Percentiles rank a stretch among this genome's conserved stretches.
Evolutionary conservation across 2,329 filamentous ascomycete species (phyloP).

Genomic region (Hymenoscyphus repandus): DNA sequence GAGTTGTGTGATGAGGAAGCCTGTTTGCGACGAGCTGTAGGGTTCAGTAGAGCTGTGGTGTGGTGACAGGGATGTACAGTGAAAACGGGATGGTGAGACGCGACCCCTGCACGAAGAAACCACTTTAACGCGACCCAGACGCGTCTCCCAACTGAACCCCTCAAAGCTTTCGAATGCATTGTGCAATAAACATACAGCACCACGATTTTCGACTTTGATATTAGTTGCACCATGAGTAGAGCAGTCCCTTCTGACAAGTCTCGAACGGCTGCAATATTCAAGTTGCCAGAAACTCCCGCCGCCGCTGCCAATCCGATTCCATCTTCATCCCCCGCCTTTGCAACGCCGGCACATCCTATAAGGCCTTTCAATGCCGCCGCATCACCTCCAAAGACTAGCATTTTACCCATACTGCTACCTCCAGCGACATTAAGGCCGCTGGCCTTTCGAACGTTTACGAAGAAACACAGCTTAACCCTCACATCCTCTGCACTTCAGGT

Average conservation of each 20-base stretch:
- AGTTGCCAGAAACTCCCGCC: constrained; percentile 23
- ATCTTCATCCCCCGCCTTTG: constrained; percentile 87
- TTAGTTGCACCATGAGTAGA: constrained; percentile 20
- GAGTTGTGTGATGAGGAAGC: too few species aligned
- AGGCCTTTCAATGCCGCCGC: constrained; percentile 45
- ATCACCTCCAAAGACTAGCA: constrained; percentile 34
- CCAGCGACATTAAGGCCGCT: constrained; percentile 81
- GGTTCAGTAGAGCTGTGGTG: too few species aligned
- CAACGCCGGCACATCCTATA: constrained; percentile 76
- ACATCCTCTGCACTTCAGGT: constrained; percentile 81
- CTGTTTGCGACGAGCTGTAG: too few species aligned
- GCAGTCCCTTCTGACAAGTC: constrained; percentile 20
- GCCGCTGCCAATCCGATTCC: constrained; percentile 55
- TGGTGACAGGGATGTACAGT: too few species aligned
- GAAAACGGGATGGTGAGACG: too few species aligned
- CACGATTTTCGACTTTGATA: background rate
- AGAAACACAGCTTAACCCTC: constrained; percentile 92
- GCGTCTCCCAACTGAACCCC: constrained; percentile 10
- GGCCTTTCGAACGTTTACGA: constrained; percentile 93
- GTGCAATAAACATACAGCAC: background rate
- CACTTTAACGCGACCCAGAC: background rate
- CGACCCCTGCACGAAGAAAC: too few species aligned
- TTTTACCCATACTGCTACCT: constrained; percentile 85
- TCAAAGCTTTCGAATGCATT: background rate
- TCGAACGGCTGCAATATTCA: constrained; percentile 27